Conservation (phyloP, 345 rosid species). For the Eucalyptus viminalis region DNA sequence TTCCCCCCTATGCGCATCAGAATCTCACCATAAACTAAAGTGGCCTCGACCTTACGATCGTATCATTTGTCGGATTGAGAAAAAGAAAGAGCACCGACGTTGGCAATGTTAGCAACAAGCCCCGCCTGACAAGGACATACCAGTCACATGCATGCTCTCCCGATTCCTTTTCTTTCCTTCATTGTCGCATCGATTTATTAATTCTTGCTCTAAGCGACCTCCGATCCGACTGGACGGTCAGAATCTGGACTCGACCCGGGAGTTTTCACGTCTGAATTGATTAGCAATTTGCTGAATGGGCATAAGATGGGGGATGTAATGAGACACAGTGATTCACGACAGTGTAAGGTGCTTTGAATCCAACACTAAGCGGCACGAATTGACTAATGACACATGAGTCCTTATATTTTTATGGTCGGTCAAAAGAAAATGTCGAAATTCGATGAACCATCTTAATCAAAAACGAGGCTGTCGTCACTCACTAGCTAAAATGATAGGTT, state of each 20-base stretch:
- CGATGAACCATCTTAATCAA: rapidly evolving
- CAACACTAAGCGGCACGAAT: rapidly evolving
- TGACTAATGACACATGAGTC: neutral
- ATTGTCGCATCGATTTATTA: neutral
- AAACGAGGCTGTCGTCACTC: neutral
- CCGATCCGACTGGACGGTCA: neutral
- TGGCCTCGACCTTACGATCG: neutral
- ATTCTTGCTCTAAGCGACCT: neutral
- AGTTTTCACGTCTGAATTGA: neutral
- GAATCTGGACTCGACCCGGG: neutral
- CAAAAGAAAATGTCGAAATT: neutral
- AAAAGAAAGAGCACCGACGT: neutral
- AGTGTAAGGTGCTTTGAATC: neutral
- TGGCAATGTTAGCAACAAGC: neutral
- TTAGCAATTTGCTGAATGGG: neutral
- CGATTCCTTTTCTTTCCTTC: neutral
- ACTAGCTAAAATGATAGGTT: neutral
- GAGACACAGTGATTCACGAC: neutral
- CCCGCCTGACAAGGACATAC: neutral
- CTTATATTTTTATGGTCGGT: neutral
- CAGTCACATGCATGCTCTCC: neutral
- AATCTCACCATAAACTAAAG: neutral
- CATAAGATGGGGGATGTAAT: neutral
- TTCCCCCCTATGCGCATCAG: neutral
- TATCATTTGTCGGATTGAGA: neutral